phyloP scores from a whole-genome alignment of 2,329 filamentous ascomycete species.

The Claviceps spartinae region DNA sequence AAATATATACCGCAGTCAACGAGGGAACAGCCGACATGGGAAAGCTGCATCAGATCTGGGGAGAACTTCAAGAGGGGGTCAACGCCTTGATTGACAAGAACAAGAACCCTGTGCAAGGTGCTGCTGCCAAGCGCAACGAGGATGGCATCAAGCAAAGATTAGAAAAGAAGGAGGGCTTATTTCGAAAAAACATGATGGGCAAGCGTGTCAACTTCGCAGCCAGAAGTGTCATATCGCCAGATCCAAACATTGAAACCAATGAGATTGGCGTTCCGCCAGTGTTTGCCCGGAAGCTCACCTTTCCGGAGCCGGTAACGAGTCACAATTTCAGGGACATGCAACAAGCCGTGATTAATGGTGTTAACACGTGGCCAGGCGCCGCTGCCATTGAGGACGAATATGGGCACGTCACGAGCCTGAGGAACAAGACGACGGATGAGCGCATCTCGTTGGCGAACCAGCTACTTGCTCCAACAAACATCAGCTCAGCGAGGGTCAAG shows the following conservation, averaged over 20 bases:
- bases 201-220: constrained; percentile 98
- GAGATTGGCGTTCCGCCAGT: constrained; percentile 98
- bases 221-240: constrained; percentile 92
- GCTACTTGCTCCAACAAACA: constrained; percentile 66
- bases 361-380: constrained; percentile 87
- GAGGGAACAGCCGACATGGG: constrained; percentile 39
- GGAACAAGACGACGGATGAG: constrained; percentile 78
- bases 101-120: constrained; percentile 68
- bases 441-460: constrained; percentile 84
- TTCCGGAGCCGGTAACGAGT: constrained; percentile 91
- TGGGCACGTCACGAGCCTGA: constrained; percentile 77
- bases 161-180: constrained; percentile 97
- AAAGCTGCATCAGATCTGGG: constrained; percentile 70
- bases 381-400: constrained; percentile 92
- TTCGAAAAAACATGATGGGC: constrained; percentile 99
- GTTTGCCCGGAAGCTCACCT: constrained; percentile 90
- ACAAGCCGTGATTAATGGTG: constrained; percentile 88
- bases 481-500: constrained; percentile 57
- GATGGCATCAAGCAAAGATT: constrained; percentile 96
- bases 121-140: constrained; percentile 64
- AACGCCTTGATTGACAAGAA: constrained; percentile 89
- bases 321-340: constrained; percentile 96
- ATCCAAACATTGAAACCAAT: constrained; percentile 97
- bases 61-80: constrained; percentile 73
- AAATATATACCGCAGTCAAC: constrained; percentile 46